These are phyloP conservation scores for Saussurea involucrata DNA, from an alignment of 129 eudicot species.

Conservation along the genomic window DNA sequence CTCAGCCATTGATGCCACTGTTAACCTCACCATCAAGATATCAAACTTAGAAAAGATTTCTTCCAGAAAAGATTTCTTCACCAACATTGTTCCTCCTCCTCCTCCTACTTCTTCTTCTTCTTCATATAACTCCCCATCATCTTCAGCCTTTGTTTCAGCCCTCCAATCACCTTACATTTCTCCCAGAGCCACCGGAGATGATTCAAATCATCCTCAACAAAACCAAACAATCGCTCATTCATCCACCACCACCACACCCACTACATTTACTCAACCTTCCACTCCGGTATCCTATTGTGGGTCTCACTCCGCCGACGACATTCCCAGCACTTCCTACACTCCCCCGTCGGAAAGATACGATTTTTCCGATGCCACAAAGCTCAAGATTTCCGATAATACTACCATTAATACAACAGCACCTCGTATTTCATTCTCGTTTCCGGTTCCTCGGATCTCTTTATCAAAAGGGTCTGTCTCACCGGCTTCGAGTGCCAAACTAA, in stretches of 20 bases:
- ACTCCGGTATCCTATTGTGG: conserved; percentile 67
- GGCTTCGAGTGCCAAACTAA: conserved; percentile 67
- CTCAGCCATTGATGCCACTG: conserved; percentile 37
- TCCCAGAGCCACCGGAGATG: conserved; percentile 62
- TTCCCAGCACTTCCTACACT: conserved; percentile 87
- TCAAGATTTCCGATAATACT: conserved; percentile 39
- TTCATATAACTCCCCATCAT: conserved; percentile 72
- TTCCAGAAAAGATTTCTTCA: conserved; percentile 30
- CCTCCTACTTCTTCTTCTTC: conserved; percentile 71
- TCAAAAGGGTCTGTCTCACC: conserved; percentile 67
- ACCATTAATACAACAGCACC: conserved; percentile 31
- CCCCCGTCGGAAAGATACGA: conserved; percentile 74
- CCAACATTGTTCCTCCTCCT: conserved; percentile 21
- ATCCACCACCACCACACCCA: conserved; percentile 17
- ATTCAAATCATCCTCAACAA: conserved; percentile 35
- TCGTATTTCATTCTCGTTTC: conserved; percentile 79
- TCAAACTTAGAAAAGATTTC: conserved; percentile 36
- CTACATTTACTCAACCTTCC: conserved; percentile 60
- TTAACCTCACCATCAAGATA: conserved; percentile 51
- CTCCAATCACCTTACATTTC: conserved; percentile 89
- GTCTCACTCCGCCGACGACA: conserved; percentile 68
- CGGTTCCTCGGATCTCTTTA: conserved; percentile 80
- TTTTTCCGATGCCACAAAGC: conserved; percentile 53
- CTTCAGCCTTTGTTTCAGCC: conserved; percentile 92
- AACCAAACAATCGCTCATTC: conserved; percentile 11